Conservation (phyloP, 1,139 yeast species). For the Hemisphaericaspora xylofermentans region DNA sequence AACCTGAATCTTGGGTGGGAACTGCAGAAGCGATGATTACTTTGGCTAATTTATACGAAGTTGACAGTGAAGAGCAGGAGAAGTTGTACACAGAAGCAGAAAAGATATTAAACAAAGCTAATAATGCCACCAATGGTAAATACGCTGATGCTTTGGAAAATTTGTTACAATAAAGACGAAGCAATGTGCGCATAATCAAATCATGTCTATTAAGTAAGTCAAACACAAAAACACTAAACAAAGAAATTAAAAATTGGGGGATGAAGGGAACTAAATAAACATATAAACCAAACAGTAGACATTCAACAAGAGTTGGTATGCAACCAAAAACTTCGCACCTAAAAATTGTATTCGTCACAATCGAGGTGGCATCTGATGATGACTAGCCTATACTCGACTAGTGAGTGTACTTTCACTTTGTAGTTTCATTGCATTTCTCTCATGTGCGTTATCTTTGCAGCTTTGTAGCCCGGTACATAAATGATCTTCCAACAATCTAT, state of each 20-base stretch:
- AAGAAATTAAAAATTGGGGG: neutral
- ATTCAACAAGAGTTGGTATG: neutral
- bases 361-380: no score
- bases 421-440: slow-evolving; percentile 35
- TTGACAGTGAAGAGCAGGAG: slow-evolving; percentile 67
- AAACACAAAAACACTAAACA: neutral
- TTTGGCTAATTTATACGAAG: slow-evolving; percentile 68
- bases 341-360: no score
- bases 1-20: slow-evolving; percentile 78
- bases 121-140: slow-evolving; percentile 74
- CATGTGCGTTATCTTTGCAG: slow-evolving; percentile 80
- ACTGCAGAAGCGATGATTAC: slow-evolving; percentile 84
- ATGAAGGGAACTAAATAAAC: neutral
- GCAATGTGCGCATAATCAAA: neutral
- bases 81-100: slow-evolving; percentile 67
- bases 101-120: slow-evolving; percentile 57
- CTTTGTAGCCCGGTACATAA: slow-evolving; percentile 72
- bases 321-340: neutral
- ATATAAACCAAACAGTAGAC: neutral
- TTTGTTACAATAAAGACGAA: slow-evolving; percentile 20
- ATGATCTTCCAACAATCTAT: slow-evolving; percentile 84
- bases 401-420: slow-evolving; percentile 45
- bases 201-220: slow-evolving; percentile 1
- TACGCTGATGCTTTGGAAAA: slow-evolving; percentile 59
- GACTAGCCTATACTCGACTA: slow-evolving; percentile 20